A percentile compares a stretch with the other conserved stretches of the same genome.
Evolutionary conservation across 31 red algal genomes (phyloP).

Genomic region (Odonthalia washingtoniensis): DNA sequence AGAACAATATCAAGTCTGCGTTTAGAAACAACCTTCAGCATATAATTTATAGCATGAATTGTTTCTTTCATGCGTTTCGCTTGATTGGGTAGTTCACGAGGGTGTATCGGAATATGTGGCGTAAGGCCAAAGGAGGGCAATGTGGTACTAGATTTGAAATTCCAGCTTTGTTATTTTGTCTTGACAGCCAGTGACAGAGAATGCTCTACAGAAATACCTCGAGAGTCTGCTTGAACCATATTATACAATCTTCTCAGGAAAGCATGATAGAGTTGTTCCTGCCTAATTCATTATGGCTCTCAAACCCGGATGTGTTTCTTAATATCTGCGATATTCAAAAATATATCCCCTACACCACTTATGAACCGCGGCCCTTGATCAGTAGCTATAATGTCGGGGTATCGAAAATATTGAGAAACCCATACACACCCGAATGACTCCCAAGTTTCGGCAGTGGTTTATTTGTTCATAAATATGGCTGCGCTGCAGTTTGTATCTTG

Average conservation of each 20-base stretch:
- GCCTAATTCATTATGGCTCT: neutral
- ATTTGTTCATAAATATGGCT: neutral
- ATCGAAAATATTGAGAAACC: slow-evolving; percentile 6
- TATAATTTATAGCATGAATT: neutral
- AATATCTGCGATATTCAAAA: neutral
- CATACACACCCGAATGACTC: neutral
- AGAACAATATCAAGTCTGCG: neutral
- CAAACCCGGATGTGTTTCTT: neutral
- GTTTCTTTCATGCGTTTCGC: neutral
- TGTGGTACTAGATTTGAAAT: neutral
- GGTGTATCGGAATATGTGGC: neutral
- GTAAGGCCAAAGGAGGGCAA: neutral
- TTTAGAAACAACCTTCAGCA: neutral
- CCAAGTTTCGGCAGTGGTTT: neutral
- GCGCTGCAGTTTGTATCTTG: neutral
- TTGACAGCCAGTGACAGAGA: slow-evolving; percentile 4
- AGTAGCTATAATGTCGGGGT: neutral
- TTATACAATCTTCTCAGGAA: slow-evolving; percentile 8
- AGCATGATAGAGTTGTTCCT: slow-evolving; percentile 11
- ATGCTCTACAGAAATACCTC: neutral
- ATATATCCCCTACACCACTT: neutral
- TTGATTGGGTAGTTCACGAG: neutral
- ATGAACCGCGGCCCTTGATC: slow-evolving; percentile 37
- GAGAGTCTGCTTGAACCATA: neutral
- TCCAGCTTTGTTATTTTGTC: slow-evolving; percentile 14